Conservation (phyloP, 352 stramenopile genomes). For the Aphanomyces cochlioides region DNA sequence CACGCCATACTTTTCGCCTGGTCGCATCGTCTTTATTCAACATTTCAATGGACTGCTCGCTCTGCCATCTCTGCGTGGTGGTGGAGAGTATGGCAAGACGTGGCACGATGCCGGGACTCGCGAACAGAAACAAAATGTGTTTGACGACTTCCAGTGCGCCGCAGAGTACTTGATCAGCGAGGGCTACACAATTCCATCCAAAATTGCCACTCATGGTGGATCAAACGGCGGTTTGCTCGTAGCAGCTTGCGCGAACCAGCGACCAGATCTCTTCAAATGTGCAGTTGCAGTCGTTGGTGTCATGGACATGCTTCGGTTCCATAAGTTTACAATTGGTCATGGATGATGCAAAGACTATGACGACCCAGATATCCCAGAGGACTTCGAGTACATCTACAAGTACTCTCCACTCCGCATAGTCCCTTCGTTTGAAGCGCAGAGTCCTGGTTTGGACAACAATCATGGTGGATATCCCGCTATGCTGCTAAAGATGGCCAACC, state of each 20-base stretch:
- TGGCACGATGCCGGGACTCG: slow-evolving; percentile 92
- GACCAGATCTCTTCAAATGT: slow-evolving; percentile 89
- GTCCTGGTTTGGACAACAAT: too few relatives aligned
- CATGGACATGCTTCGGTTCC: slow-evolving; percentile 95
- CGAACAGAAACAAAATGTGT: slow-evolving; percentile 91
- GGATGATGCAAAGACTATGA: slow-evolving; percentile 83
- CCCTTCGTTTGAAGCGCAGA: too few relatives aligned
- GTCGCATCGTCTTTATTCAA: slow-evolving; percentile 85
- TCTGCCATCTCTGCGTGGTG: slow-evolving; percentile 91
- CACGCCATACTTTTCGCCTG: slow-evolving; percentile 84
- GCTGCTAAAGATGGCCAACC: too few relatives aligned
- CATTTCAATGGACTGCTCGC: slow-evolving; percentile 90
- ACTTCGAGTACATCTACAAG: too few relatives aligned
- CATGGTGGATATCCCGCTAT: too few relatives aligned
- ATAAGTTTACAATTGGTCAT: slow-evolving; percentile 91
- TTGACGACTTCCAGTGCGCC: slow-evolving; percentile 95
- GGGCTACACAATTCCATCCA: slow-evolving; percentile 84
- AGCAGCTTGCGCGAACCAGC: slow-evolving; percentile 85
- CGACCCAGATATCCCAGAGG: background rate
- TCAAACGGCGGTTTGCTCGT: slow-evolving; percentile 93
- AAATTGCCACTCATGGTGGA: slow-evolving; percentile 89
- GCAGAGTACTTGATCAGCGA: slow-evolving; percentile 88
- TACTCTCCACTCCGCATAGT: too few relatives aligned
- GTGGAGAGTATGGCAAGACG: slow-evolving; percentile 87
- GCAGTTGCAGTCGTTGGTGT: slow-evolving; percentile 91